Evolutionary conservation across 345 rosid genomes (phyloP), one percentile per base, ranked within the genome.

Genomic region (Hypericum androsaemum): DNA sequence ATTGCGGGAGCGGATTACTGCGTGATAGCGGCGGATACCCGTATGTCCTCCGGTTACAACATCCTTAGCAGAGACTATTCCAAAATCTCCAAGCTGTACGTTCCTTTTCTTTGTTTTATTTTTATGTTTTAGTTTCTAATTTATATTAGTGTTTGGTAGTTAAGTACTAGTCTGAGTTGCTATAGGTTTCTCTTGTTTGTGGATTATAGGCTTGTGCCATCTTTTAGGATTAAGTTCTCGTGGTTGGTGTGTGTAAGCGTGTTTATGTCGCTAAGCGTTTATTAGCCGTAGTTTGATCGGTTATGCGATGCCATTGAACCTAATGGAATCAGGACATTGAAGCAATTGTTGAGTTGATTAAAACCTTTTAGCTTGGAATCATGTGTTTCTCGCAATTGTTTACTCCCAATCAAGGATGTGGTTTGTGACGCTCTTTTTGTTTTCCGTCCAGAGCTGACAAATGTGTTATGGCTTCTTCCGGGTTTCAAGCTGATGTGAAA

Each of bases 1-100:
- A 76, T 94, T 46, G 99, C 97, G 7, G 97, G 99, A 52, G 80
- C 89, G 17, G 83, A 88, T 72, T 94, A 94, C 62, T 88, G 99
- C 39, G 99, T 94, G 6, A 68, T 88, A 47, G 97, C 99, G 0
- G 95, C 97, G 7, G 99, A 94, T 65, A 88, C 97, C 47, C 82
- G 95, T n/a, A 80, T 94, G 97, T 88, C 92, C 41, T 80, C 84
- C 1, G 97, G 99, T 43, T 94, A 88, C 79, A 86, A 64, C 64
- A 83, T 94, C 54, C 90, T 88, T 57, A 72, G 79, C 46, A 88
- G 99, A 40, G 97, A 94, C 22, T 86, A 85, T 81, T 94, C 97
- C 54, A 86, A 94, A 76, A 76, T 88, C 54, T 78, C 72, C 70
- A 70, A 81, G 67, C 68, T 88, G 99, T 94, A 62, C 14, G 82